Conservation (phyloP, 108 stramenopile genomes). For the Halocafeteria seosinensis region DNA sequence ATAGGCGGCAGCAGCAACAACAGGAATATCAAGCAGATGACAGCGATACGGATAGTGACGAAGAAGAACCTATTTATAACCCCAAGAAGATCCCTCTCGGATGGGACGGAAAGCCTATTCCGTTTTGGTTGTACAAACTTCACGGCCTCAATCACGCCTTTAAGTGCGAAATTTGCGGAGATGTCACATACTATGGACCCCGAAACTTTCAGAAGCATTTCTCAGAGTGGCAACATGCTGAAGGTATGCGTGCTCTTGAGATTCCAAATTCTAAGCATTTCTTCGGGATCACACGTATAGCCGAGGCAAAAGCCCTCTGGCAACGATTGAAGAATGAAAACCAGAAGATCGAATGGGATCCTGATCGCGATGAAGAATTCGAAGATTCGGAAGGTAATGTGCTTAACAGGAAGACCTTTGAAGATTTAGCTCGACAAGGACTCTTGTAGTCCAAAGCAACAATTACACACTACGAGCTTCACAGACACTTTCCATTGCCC, state of each 20-base stretch:
- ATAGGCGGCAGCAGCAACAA: slow-evolving; percentile 12
- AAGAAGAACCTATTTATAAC: slow-evolving; percentile 92
- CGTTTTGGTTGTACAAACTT: slow-evolving; percentile 96
- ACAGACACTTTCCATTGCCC: no score
- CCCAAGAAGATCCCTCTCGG: slow-evolving; percentile 90
- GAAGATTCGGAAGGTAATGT: slow-evolving; percentile 96
- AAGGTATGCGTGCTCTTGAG: slow-evolving; percentile 86
- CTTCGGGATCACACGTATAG: slow-evolving; percentile 87
- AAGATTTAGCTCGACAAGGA: slow-evolving; percentile 82
- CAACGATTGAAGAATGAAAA: slow-evolving; percentile 50
- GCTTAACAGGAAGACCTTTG: slow-evolving; percentile 66
- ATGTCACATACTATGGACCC: slow-evolving; percentile 77
- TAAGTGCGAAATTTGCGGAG: slow-evolving; percentile 93
- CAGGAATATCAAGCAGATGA: slow-evolving; percentile 30
- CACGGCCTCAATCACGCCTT: slow-evolving; percentile 94
- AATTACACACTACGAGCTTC: no score
- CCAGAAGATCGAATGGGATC: slow-evolving; percentile 55
- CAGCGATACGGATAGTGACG: slow-evolving; percentile 55
- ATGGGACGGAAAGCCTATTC: slow-evolving; percentile 97
- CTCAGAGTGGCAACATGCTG: slow-evolving; percentile 80
- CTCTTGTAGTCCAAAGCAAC: no score
- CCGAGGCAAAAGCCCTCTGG: slow-evolving; percentile 81
- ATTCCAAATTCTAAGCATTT: slow-evolving; percentile 98
- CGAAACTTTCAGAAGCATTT: slow-evolving; percentile 83
- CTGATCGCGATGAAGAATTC: slow-evolving; percentile 74